Evolutionary conservation across 2,329 filamentous ascomycete genomes (phyloP).

Genomic region (Fusarium mexicanum): DNA sequence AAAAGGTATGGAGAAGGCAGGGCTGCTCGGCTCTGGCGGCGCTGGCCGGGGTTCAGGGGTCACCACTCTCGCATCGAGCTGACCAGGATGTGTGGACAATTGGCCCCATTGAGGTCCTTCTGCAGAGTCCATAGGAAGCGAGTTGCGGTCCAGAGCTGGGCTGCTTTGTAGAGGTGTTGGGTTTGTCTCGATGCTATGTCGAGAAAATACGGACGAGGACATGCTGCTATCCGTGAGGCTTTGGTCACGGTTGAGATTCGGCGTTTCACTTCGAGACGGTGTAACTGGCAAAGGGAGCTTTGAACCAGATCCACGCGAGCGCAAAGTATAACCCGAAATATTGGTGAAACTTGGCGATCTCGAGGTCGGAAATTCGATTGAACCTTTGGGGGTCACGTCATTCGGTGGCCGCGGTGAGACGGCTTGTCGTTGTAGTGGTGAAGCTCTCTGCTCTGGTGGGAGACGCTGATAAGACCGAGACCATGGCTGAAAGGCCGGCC

Average conservation of each 20-base stretch:
- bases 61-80: neutral
- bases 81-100: slow-evolving; percentile 27
- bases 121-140: slow-evolving; percentile 17
- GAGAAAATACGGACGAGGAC: slow-evolving; percentile 54
- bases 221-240: slow-evolving; percentile 57
- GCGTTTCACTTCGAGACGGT: slow-evolving; percentile 50
- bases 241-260: slow-evolving; percentile 48
- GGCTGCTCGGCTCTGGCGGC: slow-evolving; percentile 34
- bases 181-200: slow-evolving; percentile 47
- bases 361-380: slow-evolving; percentile 27
- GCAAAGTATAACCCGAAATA: slow-evolving; percentile 44
- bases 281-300: slow-evolving; percentile 53
- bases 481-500: slow-evolving; percentile 24
- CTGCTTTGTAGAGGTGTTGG: slow-evolving; percentile 47
- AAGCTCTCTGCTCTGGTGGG: slow-evolving; percentile 10
- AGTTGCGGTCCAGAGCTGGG: slow-evolving; percentile 39
- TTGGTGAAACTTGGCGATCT: slow-evolving; percentile 43
- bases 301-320: slow-evolving; percentile 51
- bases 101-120: slow-evolving; percentile 39
- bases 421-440: slow-evolving; percentile 16
- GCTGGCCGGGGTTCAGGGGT: slow-evolving; percentile 28
- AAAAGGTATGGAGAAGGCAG: slow-evolving; percentile 40
- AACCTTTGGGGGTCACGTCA: slow-evolving; percentile 9
- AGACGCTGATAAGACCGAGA: slow-evolving; percentile 34
- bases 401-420: slow-evolving; percentile 14